Evolutionary conservation across 139 green algal genomes (phyloP), one percentile per base, ranked within the genome.

Genomic region (Auxenochlorella protothecoides): DNA sequence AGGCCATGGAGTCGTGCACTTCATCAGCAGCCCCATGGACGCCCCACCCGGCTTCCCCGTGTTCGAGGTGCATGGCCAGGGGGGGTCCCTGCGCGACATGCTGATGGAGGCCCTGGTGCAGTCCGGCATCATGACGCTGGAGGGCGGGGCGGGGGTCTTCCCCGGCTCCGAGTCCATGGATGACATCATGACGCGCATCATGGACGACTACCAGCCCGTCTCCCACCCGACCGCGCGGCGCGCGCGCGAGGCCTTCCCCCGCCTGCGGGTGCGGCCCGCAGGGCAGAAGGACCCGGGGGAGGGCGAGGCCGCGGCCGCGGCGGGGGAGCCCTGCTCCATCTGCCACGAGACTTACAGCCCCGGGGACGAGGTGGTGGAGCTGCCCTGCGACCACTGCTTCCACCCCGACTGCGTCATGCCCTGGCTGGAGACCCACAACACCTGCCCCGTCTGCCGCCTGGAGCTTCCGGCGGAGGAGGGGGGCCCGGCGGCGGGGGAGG

Each of bases 341-440:
- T 83, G 78, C 59, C 78, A 83, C 63, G 76, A 82, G 53, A 71
- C 77, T 52, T 82, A 79, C 65, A 53, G 16, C 4, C 59, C 65
- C 44, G 66, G 64, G 12, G 70, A 82, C 27, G 73, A 79, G 65
- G 78, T 83, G n/a, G 14, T 82, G 62, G 75, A 85, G 68, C 69
- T 85, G 69, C 77, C 73, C 44, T 85, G 80, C 70, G 14, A 52
- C 5, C 80, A 85, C 65, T 59, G 59, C 65, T 85, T 79, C 52
- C 80, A 85, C 70, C n/a, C 15, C 5, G 70, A 79, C 62, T 85
- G 80, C 71, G 16, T 85, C 13, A 53, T 81, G 61, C 80, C 74
- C 6, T 85, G 80, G 80, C 77, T 85, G 54, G 70, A 80, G 51
- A 67, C 63, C n/a, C 80, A 85, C 65, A 82, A 85, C 71, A 85